Conservation (phyloP, 768 basidiomycete species). For the Lactarius akahatsu region DNA sequence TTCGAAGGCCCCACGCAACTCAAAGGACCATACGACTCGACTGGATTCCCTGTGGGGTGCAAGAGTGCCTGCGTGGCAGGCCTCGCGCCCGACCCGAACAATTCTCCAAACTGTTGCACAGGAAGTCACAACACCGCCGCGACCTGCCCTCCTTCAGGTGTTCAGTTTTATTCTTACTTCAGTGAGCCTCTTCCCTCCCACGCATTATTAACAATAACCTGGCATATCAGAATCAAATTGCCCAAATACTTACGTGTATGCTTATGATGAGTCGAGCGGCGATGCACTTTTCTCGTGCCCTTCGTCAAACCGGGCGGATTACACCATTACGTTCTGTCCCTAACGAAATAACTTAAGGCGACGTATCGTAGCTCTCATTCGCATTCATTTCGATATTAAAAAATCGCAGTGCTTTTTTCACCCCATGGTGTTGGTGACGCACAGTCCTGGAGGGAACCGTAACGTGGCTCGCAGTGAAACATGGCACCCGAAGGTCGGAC, state of each 20-base stretch:
- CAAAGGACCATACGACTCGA: constrained; percentile 39
- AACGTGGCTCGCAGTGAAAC: too few species aligned
- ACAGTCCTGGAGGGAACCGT: too few species aligned
- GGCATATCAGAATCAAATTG: constrained; percentile 40
- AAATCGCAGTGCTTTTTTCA: too few species aligned
- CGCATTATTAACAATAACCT: not conserved
- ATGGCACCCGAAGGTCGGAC: too few species aligned
- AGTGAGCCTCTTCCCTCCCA: not conserved
- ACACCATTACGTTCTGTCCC: constrained; percentile 50
- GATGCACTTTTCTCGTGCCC: constrained; percentile 49
- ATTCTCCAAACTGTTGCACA: constrained; percentile 56
- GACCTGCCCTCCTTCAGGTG: constrained; percentile 55
- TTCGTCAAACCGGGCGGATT: constrained; percentile 39
- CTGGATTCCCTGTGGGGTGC: constrained; percentile 44
- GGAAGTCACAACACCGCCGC: constrained; percentile 43
- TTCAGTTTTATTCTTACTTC: constrained; percentile 37
- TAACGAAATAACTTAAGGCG: not conserved
- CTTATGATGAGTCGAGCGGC: constrained; percentile 49
- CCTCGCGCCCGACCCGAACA: constrained; percentile 32
- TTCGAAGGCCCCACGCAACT: constrained; percentile 37
- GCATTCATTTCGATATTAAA: too few species aligned
- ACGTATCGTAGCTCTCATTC: too few species aligned
- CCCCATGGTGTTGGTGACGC: too few species aligned
- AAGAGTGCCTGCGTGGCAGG: constrained; percentile 44
- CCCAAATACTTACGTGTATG: constrained; percentile 51